Base-by-base conservation (phyloP, 1,284 basidiomycete species). In the Stereum hirsutum region DNA sequence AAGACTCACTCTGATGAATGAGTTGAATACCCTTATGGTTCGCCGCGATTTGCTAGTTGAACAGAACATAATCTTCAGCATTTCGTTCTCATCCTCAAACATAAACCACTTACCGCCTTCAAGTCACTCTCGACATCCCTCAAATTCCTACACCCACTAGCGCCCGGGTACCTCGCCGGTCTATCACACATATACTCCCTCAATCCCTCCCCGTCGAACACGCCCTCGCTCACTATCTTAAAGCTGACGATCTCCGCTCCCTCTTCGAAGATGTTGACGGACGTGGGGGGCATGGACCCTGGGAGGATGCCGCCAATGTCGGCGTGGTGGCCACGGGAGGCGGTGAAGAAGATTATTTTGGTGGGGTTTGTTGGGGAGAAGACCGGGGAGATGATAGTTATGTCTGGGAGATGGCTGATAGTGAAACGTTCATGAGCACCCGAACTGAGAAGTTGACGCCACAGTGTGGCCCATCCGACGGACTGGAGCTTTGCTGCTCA, bases 241-340 rank as follows among this genome's bases (percentile, higher is more conserved):
- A 99, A 92, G 55, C 86, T 89, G 49, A 81, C 75, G 46, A 97
- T 90, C 57, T 92, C 78, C 0, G 94, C 94, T 11, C 94, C 94
- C 63, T 99, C 95, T 58, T 99, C 89, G 51, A 85, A 92, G 39
- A 98, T 81, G 46, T 74, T 89, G 45, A 87, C 88, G 21, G 85
- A 89, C 1, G 87, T 93, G 0, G 94, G 90, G 0, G 94, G 94
- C 94, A 98, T 98, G 14, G 89, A 92, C 17, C 81, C 88, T 1
- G 91, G 89, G 5, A 91, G 70, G 50, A 86, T 86, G 0, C 82
- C 82, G 1, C 78, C 73, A 32, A 81, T 74, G 53, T 89, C 89
- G 4, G 91, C 90, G 60, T 95, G 87, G 56, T 90, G 87, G 0
- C 88, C 92, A 39, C 91, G 76, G 17, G 88, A 92, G 12, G 91